Evolutionary conservation across 225 moss, liverwort and hornwort species (phyloP), one percentile per base, ranked within the genome.

Genomic region (Polytrichum formosum): DNA sequence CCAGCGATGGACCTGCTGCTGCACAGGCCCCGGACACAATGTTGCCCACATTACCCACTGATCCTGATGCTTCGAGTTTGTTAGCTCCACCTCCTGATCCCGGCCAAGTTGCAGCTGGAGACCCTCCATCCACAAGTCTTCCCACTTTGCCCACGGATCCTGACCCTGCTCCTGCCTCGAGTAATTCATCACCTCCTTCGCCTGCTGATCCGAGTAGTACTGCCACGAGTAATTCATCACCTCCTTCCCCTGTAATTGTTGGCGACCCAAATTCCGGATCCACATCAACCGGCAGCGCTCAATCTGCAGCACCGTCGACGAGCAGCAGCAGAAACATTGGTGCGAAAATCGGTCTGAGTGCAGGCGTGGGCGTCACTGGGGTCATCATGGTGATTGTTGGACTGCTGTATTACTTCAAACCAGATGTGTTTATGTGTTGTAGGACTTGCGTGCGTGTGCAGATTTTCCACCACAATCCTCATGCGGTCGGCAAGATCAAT

Each of bases 361-460:
- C 84, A 6, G 81, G 75, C 17, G 80, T 80, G 67, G 80, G 78
- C 28, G 73, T 67, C 55, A 67, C 70, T 56, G 84, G 75, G 53
- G 7, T 75, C 62, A 53, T 70, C 18, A 35, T 84, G 70, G 66
- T 81, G 17, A 1, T 78, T 5, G 22, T 78, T 56, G 75, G 67
- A 31, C 66, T 78, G 75, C 81, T 84, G 18, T 84, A 81, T 26
- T 84, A 80, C 73, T 81, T 81, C 70, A 75, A 73, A 65, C 75
- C 84, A 7, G 81, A 84, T 26, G 72, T 84, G 7, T 78, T 84
- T 61, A 61, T 81, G 70, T 84, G 84, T 78, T 84, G 84, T 67
- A 81, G 68, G 75, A 81, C 84, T 35, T 84, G 84, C 73, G 81
- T 84, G 21, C 72, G 84, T 58, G 81, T 84, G 67, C 84, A 81